A percentile compares a stretch with the other conserved stretches of the same genome.
Conservation (phyloP, 1,284 basidiomycete species). For the Phlebopus sp. region DNA sequence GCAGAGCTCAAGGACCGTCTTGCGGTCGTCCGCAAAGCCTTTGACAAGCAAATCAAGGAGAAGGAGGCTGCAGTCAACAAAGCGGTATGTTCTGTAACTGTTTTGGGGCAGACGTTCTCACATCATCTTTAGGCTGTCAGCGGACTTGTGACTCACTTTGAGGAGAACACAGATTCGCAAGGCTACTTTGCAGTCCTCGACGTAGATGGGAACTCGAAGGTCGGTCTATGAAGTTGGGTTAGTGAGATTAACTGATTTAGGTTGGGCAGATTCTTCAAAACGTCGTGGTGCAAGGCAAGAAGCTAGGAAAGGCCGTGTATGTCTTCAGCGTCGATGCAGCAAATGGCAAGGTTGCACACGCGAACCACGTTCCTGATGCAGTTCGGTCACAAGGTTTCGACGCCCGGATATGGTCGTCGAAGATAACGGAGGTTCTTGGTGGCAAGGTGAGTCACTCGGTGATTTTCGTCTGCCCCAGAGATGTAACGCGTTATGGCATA, state of each 20-base stretch:
- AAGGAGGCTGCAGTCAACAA: constrained; percentile 78
- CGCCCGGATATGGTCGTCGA: constrained; percentile 82
- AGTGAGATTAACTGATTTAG: constrained; percentile 2
- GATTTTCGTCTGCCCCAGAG: constrained; percentile 1
- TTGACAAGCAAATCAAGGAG: constrained; percentile 86
- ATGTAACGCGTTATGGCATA: constrained; percentile 32
- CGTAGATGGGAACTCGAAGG: constrained; percentile 81
- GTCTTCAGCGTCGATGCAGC: constrained; percentile 79
- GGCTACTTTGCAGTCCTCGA: constrained; percentile 72
- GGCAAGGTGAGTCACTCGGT: constrained; percentile 65
- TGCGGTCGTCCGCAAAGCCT: constrained; percentile 70
- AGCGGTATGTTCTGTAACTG: constrained; percentile 48
- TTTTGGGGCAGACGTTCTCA: background rate
- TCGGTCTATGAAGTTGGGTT: constrained; percentile 25
- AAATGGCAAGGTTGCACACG: constrained; percentile 80
- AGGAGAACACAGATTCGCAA: constrained; percentile 67
- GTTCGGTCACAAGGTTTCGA: constrained; percentile 67
- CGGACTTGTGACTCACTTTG: constrained; percentile 68
- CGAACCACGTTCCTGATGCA: constrained; percentile 76
- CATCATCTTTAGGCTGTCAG: constrained; percentile 60
- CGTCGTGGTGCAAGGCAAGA: constrained; percentile 74
- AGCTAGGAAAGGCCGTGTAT: constrained; percentile 82
- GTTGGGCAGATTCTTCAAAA: constrained; percentile 66
- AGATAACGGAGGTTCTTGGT: constrained; percentile 74
- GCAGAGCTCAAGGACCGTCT: constrained; percentile 78